A percentile compares a stretch with the other conserved stretches of the same genome.
Evolutionary conservation across 345 rosid species (phyloP).

Genomic region (Triadica sebifera): DNA sequence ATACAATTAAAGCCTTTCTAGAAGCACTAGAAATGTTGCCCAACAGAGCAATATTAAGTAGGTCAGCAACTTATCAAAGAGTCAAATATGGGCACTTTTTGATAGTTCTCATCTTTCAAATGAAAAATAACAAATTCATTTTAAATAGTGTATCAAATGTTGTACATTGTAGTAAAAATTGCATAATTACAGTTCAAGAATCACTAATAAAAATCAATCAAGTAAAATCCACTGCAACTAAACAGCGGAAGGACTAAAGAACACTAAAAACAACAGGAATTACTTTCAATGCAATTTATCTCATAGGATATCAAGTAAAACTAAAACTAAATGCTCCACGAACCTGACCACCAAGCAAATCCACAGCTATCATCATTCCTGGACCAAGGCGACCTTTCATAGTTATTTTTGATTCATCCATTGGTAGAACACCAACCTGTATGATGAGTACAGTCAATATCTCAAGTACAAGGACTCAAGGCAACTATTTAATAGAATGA

Average conservation of each 20-base stretch:
- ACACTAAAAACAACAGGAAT: neutral
- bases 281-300: neutral
- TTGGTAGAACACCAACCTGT: slow-evolving; percentile 95
- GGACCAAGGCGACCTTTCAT: slow-evolving; percentile 99
- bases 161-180: neutral
- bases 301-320: neutral
- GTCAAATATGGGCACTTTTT: neutral
- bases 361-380: slow-evolving; percentile 98
- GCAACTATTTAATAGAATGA: neutral
- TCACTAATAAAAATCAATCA: neutral
- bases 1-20: neutral
- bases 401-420: slow-evolving; percentile 87
- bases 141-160: neutral
- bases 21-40: neutral
- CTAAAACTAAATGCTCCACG: slow-evolving; percentile 28
- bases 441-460: slow-evolving; percentile 9
- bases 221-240: neutral
- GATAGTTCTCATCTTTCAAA: neutral
- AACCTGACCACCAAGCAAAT: slow-evolving; percentile 87
- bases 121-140: neutral
- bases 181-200: neutral
- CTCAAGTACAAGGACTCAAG: neutral
- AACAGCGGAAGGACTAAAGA: neutral
- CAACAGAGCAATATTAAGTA: neutral
- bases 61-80: neutral